Base-by-base conservation (phyloP, 2,329 filamentous ascomycete genomes). In the Tolypocladium inflatum region DNA sequence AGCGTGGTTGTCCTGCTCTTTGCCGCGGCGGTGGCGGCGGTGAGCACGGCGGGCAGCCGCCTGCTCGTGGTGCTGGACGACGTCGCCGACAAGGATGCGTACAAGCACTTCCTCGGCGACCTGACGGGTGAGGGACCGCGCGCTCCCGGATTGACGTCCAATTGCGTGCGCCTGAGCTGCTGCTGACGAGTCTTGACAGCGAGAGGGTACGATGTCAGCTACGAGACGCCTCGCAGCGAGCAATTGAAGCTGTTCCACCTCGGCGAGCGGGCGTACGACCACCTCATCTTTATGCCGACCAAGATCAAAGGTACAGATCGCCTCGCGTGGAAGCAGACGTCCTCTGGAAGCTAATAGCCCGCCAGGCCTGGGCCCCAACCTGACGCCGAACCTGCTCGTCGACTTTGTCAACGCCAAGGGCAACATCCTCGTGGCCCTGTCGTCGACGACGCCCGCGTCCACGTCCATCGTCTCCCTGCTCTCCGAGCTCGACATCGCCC, bases 331-430 rank as follows among this genome's bases (percentile, higher is more conserved):
- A 52, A 52, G 30, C 48, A 13, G 19, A 52, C 19, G 30, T 11
- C 5, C 10, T 4, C 4, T 11, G 9, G n/a, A 48, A 55, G 39
- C 57, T 61, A 38, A 59, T 11, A 52, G 11, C 55, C 19, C 15
- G 38, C 21, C 62, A 91, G 89, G 90, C 61, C 89, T 97, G 60
- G 94, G 94, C 58, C 91, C 93, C 63, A 86, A 89, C 65, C 78
- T 99, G 71, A 93, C 90, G 3, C 91, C 94, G 56, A 90, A 91
- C 70, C 77, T 87, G 63, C 84, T 99, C 64, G 82, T 97, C 72
- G 85, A 97, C 66, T 99, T 97, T 76, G 78, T 96, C 78, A 94
- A 96, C 74, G 86, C 87, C 58, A 80, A 94, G 59, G 94, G 94
- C 73, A 99, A 99, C 76, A 84, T 99, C 69, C 82, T 99, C 62